These are phyloP conservation scores for Alternaria longipes DNA, from an alignment of 2,329 filamentous ascomycete species.

Conservation along the genomic window DNA sequence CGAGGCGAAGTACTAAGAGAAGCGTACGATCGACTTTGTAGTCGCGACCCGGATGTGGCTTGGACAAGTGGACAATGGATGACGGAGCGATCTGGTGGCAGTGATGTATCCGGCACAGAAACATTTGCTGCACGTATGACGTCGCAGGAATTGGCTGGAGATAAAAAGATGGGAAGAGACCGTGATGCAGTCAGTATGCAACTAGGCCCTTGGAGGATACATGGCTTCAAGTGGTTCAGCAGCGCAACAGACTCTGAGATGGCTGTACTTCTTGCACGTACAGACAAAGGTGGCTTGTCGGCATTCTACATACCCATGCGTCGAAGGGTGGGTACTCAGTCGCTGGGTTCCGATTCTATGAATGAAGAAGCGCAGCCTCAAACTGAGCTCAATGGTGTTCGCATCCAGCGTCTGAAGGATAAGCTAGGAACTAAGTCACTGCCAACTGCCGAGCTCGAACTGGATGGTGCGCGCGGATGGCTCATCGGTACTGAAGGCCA, in stretches of 20 bases:
- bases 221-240: constrained; percentile 78
- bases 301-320: constrained; percentile 73
- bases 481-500: constrained; percentile 72
- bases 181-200: constrained; percentile 44
- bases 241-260: constrained; percentile 72
- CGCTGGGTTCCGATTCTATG: constrained; percentile 8
- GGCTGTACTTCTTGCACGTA: constrained; percentile 71
- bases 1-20: constrained; percentile 59
- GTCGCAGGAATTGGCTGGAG: constrained; percentile 32
- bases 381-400: constrained; percentile 70
- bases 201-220: constrained; percentile 68
- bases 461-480: constrained; percentile 54
- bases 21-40: constrained; percentile 64
- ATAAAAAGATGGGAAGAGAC: constrained; percentile 32
- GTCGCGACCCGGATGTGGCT: constrained; percentile 59
- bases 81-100: constrained; percentile 75
- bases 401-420: constrained; percentile 74
- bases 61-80: constrained; percentile 84
- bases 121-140: constrained; percentile 61
- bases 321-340: constrained; percentile 38
- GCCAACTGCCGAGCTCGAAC: constrained; percentile 76
- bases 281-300: constrained; percentile 61
- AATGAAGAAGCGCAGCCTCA: constrained; percentile 24
- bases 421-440: constrained; percentile 76
- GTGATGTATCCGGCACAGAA: constrained; percentile 74